Evolutionary conservation across 768 basidiomycete genomes (phyloP), one percentile per base, ranked within the genome.

Genomic region (Kwoniella sp.): DNA sequence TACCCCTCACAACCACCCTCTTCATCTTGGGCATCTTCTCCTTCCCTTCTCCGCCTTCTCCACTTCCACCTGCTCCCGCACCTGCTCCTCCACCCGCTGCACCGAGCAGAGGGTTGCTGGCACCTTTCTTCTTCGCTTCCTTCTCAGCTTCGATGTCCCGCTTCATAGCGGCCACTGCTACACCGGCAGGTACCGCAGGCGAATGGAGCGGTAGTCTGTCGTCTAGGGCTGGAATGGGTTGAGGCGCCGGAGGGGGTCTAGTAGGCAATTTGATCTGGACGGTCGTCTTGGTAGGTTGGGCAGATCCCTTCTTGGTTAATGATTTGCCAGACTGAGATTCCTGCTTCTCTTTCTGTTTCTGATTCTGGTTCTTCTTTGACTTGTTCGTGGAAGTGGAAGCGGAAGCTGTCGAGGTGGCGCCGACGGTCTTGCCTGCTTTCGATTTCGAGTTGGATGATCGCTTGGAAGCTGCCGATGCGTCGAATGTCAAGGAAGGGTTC

Each of bases 121-220:
- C 78, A 66, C 15, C 83, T 80, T 48, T 82, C 81, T 55, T 84
- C 85, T 72, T 75, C 20, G 70, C 69, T 63, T 81, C 79, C 61
- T 77, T 77, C 61, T 88, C 86, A 62, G 82, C 83, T 31, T 85
- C 90, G 86, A 93, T 88, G 0, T 91, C 92, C 0, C 91, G 90
- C 79, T 92, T 93, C 41, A 93, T 85, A 0, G 91, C 87, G 41
- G 92, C 89, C 37, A 95, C 84, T 34, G 93, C 85, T 50, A 92
- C 86, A 5, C 91, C 91, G 0, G 87, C 85, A 37, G 89, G 86
- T 9, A 92, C 82, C 9, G 88, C 86, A 8, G 92, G 92, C 1
- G 90, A 91, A 73, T 92, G 91, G 1, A 88, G 84, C 8, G 91
- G 91, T 22, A 92, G 84, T 37, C 93, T 86, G 69, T 84, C 87